Base-by-base conservation (phyloP, 306 rosid species). In the Canavalia ensiformis region DNA sequence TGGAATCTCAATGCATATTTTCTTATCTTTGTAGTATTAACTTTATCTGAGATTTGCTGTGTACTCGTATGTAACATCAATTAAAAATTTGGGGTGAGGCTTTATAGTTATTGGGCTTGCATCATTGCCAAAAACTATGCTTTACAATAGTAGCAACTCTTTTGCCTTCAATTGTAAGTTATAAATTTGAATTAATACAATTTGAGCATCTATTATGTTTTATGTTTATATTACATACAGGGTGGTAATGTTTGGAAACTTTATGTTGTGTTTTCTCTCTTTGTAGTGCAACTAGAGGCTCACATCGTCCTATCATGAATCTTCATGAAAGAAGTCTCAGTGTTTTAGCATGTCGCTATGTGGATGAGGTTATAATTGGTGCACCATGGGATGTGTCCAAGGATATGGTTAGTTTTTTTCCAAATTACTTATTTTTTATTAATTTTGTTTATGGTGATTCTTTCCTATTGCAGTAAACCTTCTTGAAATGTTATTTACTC, bases 241-340 rank as follows among this genome's bases (percentile, higher is more conserved):
- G 33, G 75, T 69, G 57, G 10, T 72, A 78, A 44, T 47, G 76
- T 57, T 58, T 37, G 11, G 31, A 28, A 52, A 18, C 31, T 8
- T 65, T 42, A 68, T 68, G 35, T 42, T 63, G 28, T 67, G 35
- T 44, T 72, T 74, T 56, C 46, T 42, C 77, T 13, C 78, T 76
- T 76, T 83, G 72, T 84, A 95, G 99, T 88, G 87, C 86, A 71
- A 86, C 84, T 75, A 92, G 95, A 89, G 99, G 99, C 75, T 91
- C 89, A 68, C 99, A 95, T 90, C 97, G 94, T 58, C 99, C 99
- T 30, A 92, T 95, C 82, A 95, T 95, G 99, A 91, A 90, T 86
- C 99, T 95, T 79, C 99, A 95, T 51, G 99, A 95, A 86, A 90
- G 99, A 89, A 95, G 99, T 89, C 83, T 95, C 64, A 95, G 99